Percentiles rank a stretch among this genome's conserved stretches.
phyloP scores from a whole-genome alignment of 192 early-diverging fungal genomes.

The Powellomyces hirtus region DNA sequence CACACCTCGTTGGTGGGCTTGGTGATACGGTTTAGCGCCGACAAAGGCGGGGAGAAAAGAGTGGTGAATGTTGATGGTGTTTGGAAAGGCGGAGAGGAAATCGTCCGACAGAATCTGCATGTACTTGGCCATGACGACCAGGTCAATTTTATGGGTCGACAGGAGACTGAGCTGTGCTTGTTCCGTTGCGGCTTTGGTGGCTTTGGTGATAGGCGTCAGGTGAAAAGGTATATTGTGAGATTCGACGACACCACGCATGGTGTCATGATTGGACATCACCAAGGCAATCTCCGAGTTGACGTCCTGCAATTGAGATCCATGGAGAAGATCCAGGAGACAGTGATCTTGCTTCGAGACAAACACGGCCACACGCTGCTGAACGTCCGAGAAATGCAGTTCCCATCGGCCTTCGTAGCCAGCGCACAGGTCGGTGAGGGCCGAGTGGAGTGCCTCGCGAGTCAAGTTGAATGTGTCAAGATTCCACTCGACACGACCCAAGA shows the following conservation, averaged over 20 bases:
- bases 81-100: conserved; percentile 9
- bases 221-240: neutral
- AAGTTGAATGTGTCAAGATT: neutral
- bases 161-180: conserved; percentile 3
- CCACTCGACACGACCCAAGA: conserved; percentile 24
- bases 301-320: conserved; percentile 6
- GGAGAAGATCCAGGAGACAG: conserved; percentile 18
- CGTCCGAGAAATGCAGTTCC: conserved; percentile 22
- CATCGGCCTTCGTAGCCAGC: conserved; percentile 3
- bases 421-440: conserved; percentile 7
- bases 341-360: conserved; percentile 28
- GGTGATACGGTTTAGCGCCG: conserved; percentile 28
- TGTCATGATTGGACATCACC: conserved; percentile 17
- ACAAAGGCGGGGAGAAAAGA: conserved; percentile 26
- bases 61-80: conserved; percentile 33
- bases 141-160: conserved; percentile 11
- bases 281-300: conserved; percentile 13
- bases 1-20: conserved; percentile 19
- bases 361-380: conserved; percentile 12
- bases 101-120: conserved; percentile 25
- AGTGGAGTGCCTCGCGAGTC: neutral
- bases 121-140: conserved; percentile 27
- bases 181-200: conserved; percentile 1
- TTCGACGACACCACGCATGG: neutral
- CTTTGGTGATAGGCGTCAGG: neutral